Evolutionary conservation across 257 asterid species (phyloP).

Genomic region (Fraxinus americana): DNA sequence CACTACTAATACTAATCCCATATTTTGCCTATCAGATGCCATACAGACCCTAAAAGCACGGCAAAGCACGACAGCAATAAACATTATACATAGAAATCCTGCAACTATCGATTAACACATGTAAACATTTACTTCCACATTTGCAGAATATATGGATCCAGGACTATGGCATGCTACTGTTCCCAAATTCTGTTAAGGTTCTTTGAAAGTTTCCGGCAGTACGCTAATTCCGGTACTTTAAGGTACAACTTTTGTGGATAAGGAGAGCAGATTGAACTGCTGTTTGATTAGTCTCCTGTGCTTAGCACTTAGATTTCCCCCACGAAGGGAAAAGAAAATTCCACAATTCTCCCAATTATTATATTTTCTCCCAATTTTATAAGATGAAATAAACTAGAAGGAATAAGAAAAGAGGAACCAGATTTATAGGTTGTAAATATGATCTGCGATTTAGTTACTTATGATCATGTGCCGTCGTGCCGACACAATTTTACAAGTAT

Average conservation of each 20-base stretch:
- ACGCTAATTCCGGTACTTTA: background rate
- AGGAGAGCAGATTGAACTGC: background rate
- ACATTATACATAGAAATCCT: background rate
- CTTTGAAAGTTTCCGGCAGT: background rate
- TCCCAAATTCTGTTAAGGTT: background rate
- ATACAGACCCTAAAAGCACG: background rate
- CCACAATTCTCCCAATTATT: background rate
- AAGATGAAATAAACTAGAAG: background rate
- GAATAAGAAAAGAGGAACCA: background rate
- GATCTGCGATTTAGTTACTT: background rate
- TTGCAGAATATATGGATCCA: background rate
- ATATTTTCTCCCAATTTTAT: background rate
- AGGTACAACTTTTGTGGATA: background rate
- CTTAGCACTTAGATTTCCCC: background rate
- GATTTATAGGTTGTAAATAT: background rate
- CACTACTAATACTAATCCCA: background rate
- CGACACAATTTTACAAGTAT: background rate
- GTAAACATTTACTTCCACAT: background rate
- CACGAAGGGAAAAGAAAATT: background rate
- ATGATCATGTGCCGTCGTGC: background rate
- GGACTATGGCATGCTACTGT: background rate
- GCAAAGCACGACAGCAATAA: background rate
- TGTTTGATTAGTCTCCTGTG: background rate
- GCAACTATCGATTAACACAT: background rate
- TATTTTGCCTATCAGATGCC: background rate